Evolutionary conservation across 495 filamentous ascomycete genomes (phyloP), one percentile per base, ranked within the genome.

Genomic region (Penicillium silybi): DNA sequence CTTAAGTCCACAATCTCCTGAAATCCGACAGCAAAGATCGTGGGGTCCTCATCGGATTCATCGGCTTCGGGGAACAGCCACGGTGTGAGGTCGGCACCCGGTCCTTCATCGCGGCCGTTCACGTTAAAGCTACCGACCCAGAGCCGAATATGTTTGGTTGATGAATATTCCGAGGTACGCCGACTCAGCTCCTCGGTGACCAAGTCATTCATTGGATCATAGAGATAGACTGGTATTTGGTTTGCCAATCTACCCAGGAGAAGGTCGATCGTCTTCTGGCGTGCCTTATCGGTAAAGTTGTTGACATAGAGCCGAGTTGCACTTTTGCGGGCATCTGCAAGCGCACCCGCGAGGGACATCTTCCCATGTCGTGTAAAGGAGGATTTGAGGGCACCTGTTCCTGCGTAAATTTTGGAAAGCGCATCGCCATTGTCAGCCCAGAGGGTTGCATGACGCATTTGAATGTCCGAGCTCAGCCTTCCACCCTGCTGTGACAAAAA

Each of bases 361-460:
- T 97, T 98, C 22, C 93, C 93, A 62, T 86, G 84, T 40, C 93
- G 79, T n/a, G 93, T 98, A 58, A 95, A 98, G 0, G 92, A 97
- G 9, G 89, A 90, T 61, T 96, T 97, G 35, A 98, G 73, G 44
- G 93, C 93, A 1, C 95, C 93, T 8, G 93, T 98, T 29, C 93
- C 93, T 8, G 93, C 95, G 67, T 98, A 98, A 17, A 97, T 97
- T 61, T 89, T 88, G 1, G 91, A 96, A 20, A 98, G 71, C 13
- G 90, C 84, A 75, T 98, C 93, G 25, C 93, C 93, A 73, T 97
- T 97, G 66, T 98, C 93, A n/a, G 93, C 93, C 93, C 93, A 98
- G 2, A 98, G 75, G 51, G 80, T 90, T 25, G 89, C 90, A 70
- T 98, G 93, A 29, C 90, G 77, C 66, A 88, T 83, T 83, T 91